Evolutionary conservation across 1,284 basidiomycete genomes (phyloP).

Genomic region (Cerrena zonata): DNA sequence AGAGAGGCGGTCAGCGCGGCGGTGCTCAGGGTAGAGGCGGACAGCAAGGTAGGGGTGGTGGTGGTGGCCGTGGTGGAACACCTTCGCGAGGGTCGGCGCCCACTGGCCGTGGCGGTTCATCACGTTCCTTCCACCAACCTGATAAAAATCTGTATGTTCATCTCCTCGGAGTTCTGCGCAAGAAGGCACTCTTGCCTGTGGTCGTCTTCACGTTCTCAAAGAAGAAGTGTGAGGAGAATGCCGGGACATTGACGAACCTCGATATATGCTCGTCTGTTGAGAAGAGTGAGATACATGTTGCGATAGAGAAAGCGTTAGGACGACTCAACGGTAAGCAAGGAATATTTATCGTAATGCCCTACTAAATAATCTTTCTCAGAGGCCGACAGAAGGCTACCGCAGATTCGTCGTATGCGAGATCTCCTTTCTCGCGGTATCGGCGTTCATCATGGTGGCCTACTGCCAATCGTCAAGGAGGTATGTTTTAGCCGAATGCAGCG

Average conservation of each 20-base stretch:
- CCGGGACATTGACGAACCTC: conserved; percentile 79
- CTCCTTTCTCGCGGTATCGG: conserved; percentile 90
- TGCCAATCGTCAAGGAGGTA: conserved; percentile 97
- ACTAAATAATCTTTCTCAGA: conserved; percentile 40
- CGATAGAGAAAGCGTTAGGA: conserved; percentile 86
- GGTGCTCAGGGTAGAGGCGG: conserved; percentile 40
- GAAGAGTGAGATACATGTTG: conserved; percentile 95
- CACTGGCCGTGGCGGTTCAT: conserved; percentile 46
- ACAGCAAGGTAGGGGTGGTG: conserved; percentile 18
- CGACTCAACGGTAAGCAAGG: conserved; percentile 76
- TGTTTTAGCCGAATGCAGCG: too few species aligned
- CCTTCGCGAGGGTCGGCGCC: conserved; percentile 43
- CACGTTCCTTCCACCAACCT: conserved; percentile 61
- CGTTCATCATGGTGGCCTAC: conserved; percentile 93
- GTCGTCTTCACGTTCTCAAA: conserved; percentile 98
- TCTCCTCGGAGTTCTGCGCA: conserved; percentile 80
- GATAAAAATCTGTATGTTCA: conserved; percentile 95
- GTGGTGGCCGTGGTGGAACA: conserved; percentile 29
- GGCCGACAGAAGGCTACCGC: conserved; percentile 89
- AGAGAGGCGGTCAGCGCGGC: conserved; percentile 50
- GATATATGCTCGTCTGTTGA: conserved; percentile 85
- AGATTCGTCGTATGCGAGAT: conserved; percentile 89
- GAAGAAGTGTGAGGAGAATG: conserved; percentile 95
- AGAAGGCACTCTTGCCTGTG: conserved; percentile 83
- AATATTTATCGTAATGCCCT: conserved; percentile 5